phyloP scores from a whole-genome alignment of 163 green algal genomes.

The Scenedesmus sp. region DNA sequence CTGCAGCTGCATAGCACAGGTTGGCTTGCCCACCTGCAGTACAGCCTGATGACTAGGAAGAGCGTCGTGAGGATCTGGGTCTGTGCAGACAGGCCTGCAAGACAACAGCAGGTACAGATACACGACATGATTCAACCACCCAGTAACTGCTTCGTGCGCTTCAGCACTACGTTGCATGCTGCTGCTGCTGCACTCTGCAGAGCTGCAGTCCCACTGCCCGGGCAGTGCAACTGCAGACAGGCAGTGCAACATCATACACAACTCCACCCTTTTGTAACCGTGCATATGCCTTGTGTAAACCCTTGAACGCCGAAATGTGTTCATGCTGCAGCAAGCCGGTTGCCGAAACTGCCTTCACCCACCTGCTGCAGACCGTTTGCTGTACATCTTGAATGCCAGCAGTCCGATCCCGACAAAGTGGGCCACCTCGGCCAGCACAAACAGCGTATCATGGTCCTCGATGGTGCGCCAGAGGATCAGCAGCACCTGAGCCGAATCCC shows the following conservation, averaged over 20 bases:
- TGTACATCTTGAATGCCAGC: constrained; percentile 92
- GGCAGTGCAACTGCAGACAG: background rate
- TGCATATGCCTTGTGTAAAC: too few relatives aligned
- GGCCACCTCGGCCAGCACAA: constrained; percentile 94
- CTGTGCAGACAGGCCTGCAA: constrained; percentile 90
- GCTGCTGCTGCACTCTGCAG: background rate
- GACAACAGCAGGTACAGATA: background rate
- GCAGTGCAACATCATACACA: background rate
- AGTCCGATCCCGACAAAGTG: constrained; percentile 96
- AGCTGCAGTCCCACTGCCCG: background rate
- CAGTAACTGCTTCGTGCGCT: background rate
- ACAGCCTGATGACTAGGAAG: constrained; percentile 93
- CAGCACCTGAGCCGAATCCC: constrained; percentile 71
- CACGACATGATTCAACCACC: background rate
- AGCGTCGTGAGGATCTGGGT: constrained; percentile 94
- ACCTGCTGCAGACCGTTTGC: constrained; percentile 83
- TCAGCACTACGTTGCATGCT: background rate
- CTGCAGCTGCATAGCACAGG: background rate
- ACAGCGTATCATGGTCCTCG: constrained; percentile 98
- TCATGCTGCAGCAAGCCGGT: background rate
- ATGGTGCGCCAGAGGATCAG: constrained; percentile 92
- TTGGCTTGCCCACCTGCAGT: constrained; percentile 84
- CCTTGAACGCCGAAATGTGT: background rate
- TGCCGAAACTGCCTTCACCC: background rate
- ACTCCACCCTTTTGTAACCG: background rate